Conservation (phyloP, 768 basidiomycete species). For the Suillus subluteus region DNA sequence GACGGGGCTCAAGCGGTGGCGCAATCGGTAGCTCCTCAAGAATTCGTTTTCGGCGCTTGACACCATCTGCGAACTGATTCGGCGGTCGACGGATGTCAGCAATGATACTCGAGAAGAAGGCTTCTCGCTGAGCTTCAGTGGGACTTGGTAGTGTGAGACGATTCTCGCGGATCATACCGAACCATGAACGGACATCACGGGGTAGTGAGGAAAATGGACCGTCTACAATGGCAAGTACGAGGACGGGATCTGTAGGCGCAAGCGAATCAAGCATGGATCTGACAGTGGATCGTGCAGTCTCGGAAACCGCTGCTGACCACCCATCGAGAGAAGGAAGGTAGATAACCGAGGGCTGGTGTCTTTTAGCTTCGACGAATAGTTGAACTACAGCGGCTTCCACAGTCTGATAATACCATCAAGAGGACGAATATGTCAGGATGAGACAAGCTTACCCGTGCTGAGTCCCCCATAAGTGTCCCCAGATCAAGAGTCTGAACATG, state of each 20-base stretch:
- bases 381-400: slow-evolving; percentile 93
- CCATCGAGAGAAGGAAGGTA: slow-evolving; percentile 89
- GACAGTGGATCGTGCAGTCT: slow-evolving; percentile 83
- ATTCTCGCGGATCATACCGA: slow-evolving; percentile 77
- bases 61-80: slow-evolving; percentile 86
- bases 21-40: slow-evolving; percentile 88
- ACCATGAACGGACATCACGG: slow-evolving; percentile 87
- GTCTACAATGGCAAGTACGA: slow-evolving; percentile 89
- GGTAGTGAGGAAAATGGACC: slow-evolving; percentile 72
- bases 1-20: slow-evolving; percentile 84
- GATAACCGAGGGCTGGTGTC: slow-evolving; percentile 93
- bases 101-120: slow-evolving; percentile 79
- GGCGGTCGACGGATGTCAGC: slow-evolving; percentile 76
- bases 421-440: slow-evolving; percentile 1
- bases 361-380: slow-evolving; percentile 94
- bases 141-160: slow-evolving; percentile 68
- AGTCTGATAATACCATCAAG: slow-evolving; percentile 52
- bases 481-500: slow-evolving; percentile 94
- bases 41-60: slow-evolving; percentile 80
- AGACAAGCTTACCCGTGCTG: slow-evolving; percentile 69
- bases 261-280: slow-evolving; percentile 91
- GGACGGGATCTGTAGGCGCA: slow-evolving; percentile 89
- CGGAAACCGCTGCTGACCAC: slow-evolving; percentile 86
- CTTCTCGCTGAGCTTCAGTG: slow-evolving; percentile 53
- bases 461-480: slow-evolving; percentile 86